Base-by-base conservation (phyloP, 495 filamentous ascomycete genomes). In the Neurospora sp. region DNA sequence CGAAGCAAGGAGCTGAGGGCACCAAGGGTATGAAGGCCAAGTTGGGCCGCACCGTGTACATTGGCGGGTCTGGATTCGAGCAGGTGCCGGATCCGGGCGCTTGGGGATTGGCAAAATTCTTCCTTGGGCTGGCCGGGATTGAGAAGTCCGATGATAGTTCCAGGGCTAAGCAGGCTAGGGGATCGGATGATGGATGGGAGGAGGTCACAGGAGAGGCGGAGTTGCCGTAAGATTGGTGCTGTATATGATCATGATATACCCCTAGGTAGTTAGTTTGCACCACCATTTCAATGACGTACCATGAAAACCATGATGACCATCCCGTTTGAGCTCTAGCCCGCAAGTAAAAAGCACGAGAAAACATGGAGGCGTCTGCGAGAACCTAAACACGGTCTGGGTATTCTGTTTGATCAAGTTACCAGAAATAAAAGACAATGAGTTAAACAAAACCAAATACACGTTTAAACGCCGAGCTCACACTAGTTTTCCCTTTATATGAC, bases 1-100 rank as follows among this genome's bases (percentile, higher is more conserved):
- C 94, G 2, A 87, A 88, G 74, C 83, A 90, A 74, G 96, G 90
- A 0, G 93, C 95, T 5, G 91, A 95, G 71, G 87, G 86, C 3
- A 98, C 96, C 42, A 96, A 92, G 84, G 92, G 91, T 18, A 97
- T 99, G 96, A 90, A 89, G 80, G 92, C 96, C 41, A 95, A 90
- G 77, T 83, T 99, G 38, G 96, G 96, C 6, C 86, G 96, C 74
- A 90, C 92, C 8, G 95, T 98, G 16, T 99, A 99, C 83, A 91
- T 99, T 74, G 95, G 94, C 46, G 91, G 94, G n/a, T 87, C 91
- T 72, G 91, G 90, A 0, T 93, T 87, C 77, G 88, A 93, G 77
- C 88, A 93, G 76, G 89, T 98, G 9, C 94, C 95, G 11, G 96
- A 99, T 82, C 96, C 96, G 2, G 96, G 96, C 8, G 96, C 96